Evolutionary conservation across 2,329 filamentous ascomycete species (phyloP).

Genomic region (Diaporthe sp.): DNA sequence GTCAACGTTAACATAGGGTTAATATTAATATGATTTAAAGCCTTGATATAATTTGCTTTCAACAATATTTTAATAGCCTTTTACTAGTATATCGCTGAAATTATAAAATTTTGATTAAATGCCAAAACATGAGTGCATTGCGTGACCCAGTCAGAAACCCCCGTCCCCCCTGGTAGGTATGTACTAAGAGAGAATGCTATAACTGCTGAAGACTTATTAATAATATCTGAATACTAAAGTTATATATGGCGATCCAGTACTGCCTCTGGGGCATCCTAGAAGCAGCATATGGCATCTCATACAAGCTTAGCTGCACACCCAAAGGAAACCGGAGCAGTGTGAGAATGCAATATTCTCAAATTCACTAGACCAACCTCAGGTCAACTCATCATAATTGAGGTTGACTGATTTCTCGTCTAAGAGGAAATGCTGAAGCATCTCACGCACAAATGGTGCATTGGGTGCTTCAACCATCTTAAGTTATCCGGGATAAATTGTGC

Average conservation of each 20-base stretch:
- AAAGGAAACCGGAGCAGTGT: constrained; percentile 73
- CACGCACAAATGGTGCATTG: background rate
- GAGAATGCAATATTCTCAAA: background rate
- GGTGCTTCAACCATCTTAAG: background rate
- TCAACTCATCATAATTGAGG: background rate
- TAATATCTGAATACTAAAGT: too few species aligned
- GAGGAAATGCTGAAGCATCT: background rate
- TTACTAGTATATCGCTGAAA: too few species aligned
- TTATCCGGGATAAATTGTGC: background rate
- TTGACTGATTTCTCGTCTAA: background rate
- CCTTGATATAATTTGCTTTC: too few species aligned
- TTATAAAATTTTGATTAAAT: too few species aligned
- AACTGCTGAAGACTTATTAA: too few species aligned
- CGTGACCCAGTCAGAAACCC: too few species aligned
- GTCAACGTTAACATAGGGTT: too few species aligned
- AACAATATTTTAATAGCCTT: too few species aligned
- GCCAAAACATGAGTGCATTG: too few species aligned
- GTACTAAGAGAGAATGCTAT: too few species aligned
- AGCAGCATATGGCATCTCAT: constrained; percentile 56
- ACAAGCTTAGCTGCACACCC: constrained; percentile 79
- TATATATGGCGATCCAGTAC: constrained; percentile 75
- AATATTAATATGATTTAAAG: too few species aligned
- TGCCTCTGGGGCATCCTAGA: constrained; percentile 62
- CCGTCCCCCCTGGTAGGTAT: too few species aligned
- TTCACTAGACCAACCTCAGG: background rate